Evolutionary conservation across 345 rosid genomes (phyloP).

Genomic region (Acer yangbiense): DNA sequence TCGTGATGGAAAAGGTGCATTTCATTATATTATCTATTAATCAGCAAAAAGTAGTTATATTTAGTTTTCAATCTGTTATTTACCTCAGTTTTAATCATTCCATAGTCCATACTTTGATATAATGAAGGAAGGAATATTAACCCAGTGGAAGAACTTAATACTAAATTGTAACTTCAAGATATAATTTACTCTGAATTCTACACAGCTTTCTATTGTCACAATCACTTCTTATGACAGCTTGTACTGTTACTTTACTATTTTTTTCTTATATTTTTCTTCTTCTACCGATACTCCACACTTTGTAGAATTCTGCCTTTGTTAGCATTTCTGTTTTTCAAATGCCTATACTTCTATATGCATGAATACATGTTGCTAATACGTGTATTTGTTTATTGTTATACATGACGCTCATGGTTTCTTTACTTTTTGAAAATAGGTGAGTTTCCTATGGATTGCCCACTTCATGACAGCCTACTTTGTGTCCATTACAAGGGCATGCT

Average conservation of each 20-base stretch:
- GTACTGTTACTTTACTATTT: neutral
- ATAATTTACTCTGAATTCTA: neutral
- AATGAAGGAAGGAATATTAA: neutral
- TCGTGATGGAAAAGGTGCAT: constrained; percentile 84
- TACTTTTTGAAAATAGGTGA: constrained; percentile 56
- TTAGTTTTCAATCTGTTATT: neutral
- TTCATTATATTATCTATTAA: neutral
- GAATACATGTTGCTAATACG: neutral
- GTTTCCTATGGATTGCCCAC: constrained; percentile 99
- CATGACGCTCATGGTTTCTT: neutral
- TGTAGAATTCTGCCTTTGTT: neutral
- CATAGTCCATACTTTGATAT: neutral
- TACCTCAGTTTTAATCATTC: neutral
- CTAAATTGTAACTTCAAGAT: neutral
- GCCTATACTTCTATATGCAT: constrained; percentile 10
- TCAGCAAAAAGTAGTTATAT: neutral
- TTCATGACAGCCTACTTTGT: constrained; percentile 75
- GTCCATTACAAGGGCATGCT: constrained; percentile 94
- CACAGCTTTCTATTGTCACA: no score
- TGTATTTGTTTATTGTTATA: neutral
- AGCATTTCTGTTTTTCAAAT: neutral
- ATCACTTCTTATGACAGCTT: neutral
- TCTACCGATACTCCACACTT: neutral
- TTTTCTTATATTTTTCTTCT: neutral
- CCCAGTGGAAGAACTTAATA: neutral